These are phyloP conservation scores for Scedosporium apiospermum DNA, from an alignment of 2,329 filamentous ascomycete genomes.

Conservation along the genomic window DNA sequence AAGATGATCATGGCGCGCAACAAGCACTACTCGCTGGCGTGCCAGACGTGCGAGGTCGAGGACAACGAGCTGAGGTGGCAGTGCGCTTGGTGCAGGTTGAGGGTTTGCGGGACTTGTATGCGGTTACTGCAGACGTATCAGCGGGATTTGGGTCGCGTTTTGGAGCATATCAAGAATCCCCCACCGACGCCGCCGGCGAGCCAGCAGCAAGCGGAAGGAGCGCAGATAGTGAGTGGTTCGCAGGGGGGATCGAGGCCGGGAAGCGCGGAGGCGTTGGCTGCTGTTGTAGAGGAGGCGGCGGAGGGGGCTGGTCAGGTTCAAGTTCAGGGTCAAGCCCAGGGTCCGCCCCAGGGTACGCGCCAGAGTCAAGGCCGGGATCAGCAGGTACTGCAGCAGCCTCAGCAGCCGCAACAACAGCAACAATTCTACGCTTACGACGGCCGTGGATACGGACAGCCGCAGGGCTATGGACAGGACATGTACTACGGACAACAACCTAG, in stretches of 20 bases:
- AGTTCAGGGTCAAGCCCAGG: not conserved
- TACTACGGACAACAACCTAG: not conserved
- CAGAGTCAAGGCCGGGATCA: not conserved
- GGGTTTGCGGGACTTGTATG: conserved; percentile 40
- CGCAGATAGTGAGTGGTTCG: conserved; percentile 5
- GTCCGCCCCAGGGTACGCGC: not conserved
- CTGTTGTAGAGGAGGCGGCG: not conserved
- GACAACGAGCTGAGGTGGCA: conserved; percentile 35
- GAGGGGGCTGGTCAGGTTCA: not conserved
- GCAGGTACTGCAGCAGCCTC: not conserved
- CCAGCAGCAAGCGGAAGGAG: conserved; percentile 13
- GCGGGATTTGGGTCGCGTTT: conserved; percentile 31
- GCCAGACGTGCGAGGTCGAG: conserved; percentile 39
- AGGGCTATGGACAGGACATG: not conserved
- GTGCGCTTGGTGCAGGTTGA: conserved; percentile 41
- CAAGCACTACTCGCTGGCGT: conserved; percentile 39
- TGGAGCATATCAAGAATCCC: conserved; percentile 19
- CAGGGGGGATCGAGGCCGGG: not conserved
- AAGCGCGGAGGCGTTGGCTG: not conserved
- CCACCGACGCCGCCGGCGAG: conserved; percentile 10
- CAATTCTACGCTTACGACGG: not conserved
- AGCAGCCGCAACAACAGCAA: not conserved
- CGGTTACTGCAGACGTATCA: conserved; percentile 29
- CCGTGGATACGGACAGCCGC: not conserved
- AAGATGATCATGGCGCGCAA: conserved; percentile 40